Conservation (phyloP, 2,329 filamentous ascomycete species). For the Fulvia fulva region DNA sequence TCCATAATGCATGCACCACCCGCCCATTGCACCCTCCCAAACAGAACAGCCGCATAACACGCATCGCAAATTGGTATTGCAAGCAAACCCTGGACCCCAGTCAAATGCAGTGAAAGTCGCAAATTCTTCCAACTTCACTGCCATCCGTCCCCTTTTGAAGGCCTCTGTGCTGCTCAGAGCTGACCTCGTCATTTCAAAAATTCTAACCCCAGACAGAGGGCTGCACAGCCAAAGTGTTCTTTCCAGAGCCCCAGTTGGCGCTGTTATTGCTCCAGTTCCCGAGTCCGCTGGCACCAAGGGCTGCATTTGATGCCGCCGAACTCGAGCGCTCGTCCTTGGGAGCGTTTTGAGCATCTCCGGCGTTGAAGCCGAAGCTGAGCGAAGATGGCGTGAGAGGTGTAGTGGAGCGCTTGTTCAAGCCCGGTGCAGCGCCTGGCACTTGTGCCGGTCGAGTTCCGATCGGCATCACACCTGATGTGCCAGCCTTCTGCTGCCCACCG, state of each 20-base stretch:
- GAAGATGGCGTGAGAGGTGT: conserved; percentile 84
- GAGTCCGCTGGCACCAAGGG: conserved; percentile 37
- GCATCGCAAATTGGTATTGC: conserved; percentile 2
- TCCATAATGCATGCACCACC: background rate
- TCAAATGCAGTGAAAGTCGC: conserved; percentile 18
- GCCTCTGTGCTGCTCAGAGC: conserved; percentile 6
- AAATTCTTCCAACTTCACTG: conserved; percentile 16
- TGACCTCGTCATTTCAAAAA: background rate
- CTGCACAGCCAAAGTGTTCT: conserved; percentile 76
- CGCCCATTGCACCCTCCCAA: background rate
- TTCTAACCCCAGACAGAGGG: conserved; percentile 88
- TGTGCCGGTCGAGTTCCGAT: conserved; percentile 83
- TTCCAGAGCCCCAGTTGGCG: conserved; percentile 75
- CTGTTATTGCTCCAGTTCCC: conserved; percentile 73
- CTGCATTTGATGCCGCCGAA: conserved; percentile 58
- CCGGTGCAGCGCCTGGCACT: conserved; percentile 53
- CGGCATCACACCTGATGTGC: conserved; percentile 69
- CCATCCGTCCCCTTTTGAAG: conserved; percentile 14
- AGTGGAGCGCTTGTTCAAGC: conserved; percentile 75
- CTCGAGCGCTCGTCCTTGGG: conserved; percentile 53
- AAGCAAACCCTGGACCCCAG: conserved; percentile 15
- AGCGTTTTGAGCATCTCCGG: conserved; percentile 47
- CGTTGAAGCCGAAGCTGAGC: conserved; percentile 65
- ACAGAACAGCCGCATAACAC: conserved; percentile 8
- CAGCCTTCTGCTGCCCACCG: conserved; percentile 55